Conservation (phyloP, 345 rosid species). For the Diplotaxis tenuifolia region DNA sequence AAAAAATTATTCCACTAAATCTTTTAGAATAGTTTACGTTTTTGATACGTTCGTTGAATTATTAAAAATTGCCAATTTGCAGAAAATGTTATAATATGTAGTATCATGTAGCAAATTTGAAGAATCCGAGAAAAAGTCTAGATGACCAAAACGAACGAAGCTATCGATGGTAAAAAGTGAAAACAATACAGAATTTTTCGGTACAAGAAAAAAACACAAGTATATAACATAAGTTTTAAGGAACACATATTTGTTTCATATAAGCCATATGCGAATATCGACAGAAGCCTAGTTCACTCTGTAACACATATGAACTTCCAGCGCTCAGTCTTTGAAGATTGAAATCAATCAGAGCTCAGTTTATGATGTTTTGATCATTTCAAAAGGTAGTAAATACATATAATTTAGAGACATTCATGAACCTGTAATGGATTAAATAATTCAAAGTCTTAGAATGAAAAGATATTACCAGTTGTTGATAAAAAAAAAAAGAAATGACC, state of each 20-base stretch:
- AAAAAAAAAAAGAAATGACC: not conserved
- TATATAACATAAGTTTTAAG: not conserved
- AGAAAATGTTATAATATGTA: not conserved
- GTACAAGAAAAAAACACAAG: not conserved
- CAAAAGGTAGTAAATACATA: not conserved
- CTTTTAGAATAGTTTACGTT: not conserved
- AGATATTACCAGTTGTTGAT: not conserved
- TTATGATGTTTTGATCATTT: not conserved
- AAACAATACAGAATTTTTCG: not conserved
- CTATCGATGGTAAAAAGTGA: not conserved
- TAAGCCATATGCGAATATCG: not conserved
- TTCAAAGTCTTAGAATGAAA: not conserved
- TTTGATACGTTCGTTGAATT: not conserved
- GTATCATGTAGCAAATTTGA: not conserved
- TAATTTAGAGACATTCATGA: not conserved
- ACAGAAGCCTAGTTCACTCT: not conserved
- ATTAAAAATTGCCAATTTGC: not conserved
- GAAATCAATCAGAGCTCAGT: not conserved
- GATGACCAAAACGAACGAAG: not conserved
- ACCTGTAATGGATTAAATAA: not conserved
- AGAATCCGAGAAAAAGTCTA: not conserved
- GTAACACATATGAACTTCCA: not conserved
- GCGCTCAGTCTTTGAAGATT: not conserved
- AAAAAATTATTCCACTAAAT: conserved; percentile 27
- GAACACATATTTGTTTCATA: not conserved